A percentile compares a stretch with the other conserved stretches of the same genome.
phyloP scores from a whole-genome alignment of 1,284 basidiomycete genomes.

The Irpex lacteus region DNA sequence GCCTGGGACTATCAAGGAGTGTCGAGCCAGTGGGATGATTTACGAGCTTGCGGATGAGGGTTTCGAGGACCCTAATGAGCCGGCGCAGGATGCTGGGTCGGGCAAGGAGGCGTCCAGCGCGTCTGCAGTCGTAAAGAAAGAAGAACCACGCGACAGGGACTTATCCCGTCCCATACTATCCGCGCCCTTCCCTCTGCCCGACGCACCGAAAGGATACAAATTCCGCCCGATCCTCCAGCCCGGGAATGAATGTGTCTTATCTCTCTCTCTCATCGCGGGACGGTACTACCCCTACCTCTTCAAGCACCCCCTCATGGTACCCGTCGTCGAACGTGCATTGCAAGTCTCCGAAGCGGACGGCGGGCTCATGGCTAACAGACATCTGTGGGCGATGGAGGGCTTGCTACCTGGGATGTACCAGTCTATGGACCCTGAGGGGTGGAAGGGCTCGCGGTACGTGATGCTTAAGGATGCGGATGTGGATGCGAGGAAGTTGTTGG shows the following conservation, averaged over 20 bases:
- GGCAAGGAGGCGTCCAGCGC: neutral
- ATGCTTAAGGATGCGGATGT: constrained; percentile 61
- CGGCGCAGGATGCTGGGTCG: constrained; percentile 5
- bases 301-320: constrained; percentile 52
- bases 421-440: constrained; percentile 57
- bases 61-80: constrained; percentile 50
- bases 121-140: constrained; percentile 23
- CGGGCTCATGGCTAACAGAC: constrained; percentile 37
- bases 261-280: constrained; percentile 65
- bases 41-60: constrained; percentile 73
- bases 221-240: constrained; percentile 66
- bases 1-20: constrained; percentile 46
- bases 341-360: constrained; percentile 26
- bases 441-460: constrained; percentile 43
- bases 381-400: constrained; percentile 67
- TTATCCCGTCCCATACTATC: constrained; percentile 39
- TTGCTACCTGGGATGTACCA: constrained; percentile 61
- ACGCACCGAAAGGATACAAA: constrained; percentile 59
- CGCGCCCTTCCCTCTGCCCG: constrained; percentile 47
- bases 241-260: constrained; percentile 63
- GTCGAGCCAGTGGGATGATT: constrained; percentile 62
- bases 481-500: constrained; percentile 33
- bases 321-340: constrained; percentile 38
- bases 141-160: constrained; percentile 28
- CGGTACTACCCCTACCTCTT: constrained; percentile 73